A percentile compares a stretch with the other conserved stretches of the same genome.
phyloP scores from a whole-genome alignment of 2,329 filamentous ascomycete species.

The Penicillium polonicum region DNA sequence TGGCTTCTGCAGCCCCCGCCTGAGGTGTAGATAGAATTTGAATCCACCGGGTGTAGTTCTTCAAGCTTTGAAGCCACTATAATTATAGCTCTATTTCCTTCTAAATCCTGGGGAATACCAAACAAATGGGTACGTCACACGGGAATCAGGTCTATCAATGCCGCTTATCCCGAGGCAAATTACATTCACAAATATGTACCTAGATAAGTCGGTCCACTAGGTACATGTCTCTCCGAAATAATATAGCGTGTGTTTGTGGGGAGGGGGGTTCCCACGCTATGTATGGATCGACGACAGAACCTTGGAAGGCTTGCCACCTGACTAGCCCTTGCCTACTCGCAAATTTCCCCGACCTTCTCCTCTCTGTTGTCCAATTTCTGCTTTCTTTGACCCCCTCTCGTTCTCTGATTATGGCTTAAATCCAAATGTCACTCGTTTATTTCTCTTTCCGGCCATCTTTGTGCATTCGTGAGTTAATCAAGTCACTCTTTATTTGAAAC shows the following conservation, averaged over 20 bases:
- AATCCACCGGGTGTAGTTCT: not conserved
- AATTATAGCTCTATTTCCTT: not conserved
- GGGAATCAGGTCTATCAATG: not conserved
- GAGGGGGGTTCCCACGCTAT: not conserved
- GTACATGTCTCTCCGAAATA: not conserved
- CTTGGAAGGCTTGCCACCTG: slow-evolving; percentile 1
- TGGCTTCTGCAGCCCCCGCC: not conserved
- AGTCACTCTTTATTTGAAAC: not conserved
- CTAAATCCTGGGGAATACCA: not conserved
- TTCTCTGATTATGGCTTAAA: not conserved
- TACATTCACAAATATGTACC: not conserved
- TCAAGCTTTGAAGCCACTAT: not conserved
- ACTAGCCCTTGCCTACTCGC: slow-evolving; percentile 1
- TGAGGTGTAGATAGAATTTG: not conserved
- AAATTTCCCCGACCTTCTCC: slow-evolving; percentile 1
- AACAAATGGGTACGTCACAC: not conserved
- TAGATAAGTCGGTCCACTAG: not conserved
- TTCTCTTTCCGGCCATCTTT: not conserved
- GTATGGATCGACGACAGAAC: not conserved
- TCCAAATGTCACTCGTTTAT: slow-evolving; percentile 8
- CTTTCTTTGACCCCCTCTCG: not conserved
- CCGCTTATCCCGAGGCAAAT: not conserved
- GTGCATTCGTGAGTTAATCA: not conserved
- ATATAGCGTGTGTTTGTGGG: not conserved
- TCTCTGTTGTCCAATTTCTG: not conserved